Base-by-base conservation (phyloP, 306 rosid species). In the Dryas octopetala region DNA sequence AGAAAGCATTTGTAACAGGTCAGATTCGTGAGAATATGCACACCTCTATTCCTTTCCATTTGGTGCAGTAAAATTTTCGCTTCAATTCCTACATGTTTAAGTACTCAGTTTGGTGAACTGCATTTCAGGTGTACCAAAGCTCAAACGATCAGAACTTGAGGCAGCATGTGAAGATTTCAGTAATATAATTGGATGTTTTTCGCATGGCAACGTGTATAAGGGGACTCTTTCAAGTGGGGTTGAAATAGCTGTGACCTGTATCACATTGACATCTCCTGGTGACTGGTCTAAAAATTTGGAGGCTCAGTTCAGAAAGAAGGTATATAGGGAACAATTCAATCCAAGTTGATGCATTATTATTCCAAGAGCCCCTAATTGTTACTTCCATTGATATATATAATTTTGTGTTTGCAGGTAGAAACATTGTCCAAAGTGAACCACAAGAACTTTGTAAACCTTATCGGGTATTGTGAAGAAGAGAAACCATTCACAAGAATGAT, bases 141-240 rank as follows among this genome's bases (percentile, higher is more conserved):
- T 95, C 44, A 85, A 84, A 58, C 69, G 96, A 74, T 84, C 83
- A 43, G 97, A 92, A 78, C 86, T 95, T 43, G 84, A 80, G 69
- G 92, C 77, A 80, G 97, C 99, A 60, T 95, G 97, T 77, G 99
- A 95, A 85, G 93, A 92, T 86, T 95, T 92, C 85, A 95, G 99
- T 78, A 95, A 95, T 83, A 86, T 92, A 43, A 89, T 95, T 46
- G 97, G 93, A 43, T 76, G 89, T 23, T 68, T 84, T 0, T 76
- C 87, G 6, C 83, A 85, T n/a, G 89, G 87, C 68, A 89, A 89
- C 28, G 81, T 95, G 23, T 95, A 95, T 57, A 95, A 95, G 73
- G 98, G 98, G 16, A 95, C 96, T 68, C 93, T 95, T 53, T 95
- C 98, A 4, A 91, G 91, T 59, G 98, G 97, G 82, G 95, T 95